Conservation (phyloP, 441 rosid genomes). For the Isatis lusitanica region DNA sequence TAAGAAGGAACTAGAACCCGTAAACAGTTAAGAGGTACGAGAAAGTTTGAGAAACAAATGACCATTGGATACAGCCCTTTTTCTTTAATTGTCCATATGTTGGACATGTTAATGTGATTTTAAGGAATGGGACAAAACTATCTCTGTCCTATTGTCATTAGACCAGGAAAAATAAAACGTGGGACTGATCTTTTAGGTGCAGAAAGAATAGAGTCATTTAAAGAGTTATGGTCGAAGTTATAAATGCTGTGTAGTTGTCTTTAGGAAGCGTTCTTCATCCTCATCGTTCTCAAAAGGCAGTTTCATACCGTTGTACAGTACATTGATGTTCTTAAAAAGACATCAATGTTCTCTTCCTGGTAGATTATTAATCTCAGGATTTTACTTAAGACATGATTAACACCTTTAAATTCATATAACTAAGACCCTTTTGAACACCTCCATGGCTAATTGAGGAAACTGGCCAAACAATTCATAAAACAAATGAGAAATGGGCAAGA, state of each 20-base stretch:
- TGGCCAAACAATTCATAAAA: neutral
- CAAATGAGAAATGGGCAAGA: slow-evolving; percentile 1
- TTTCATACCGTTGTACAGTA: neutral
- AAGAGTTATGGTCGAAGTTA: slow-evolving; percentile 32
- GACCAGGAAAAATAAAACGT: slow-evolving; percentile 13
- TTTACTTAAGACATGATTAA: neutral
- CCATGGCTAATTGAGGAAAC: neutral
- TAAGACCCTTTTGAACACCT: neutral
- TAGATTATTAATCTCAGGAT: neutral
- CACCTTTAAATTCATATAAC: too few relatives aligned
- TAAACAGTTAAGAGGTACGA: neutral
- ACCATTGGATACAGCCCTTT: neutral
- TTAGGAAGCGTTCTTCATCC: neutral
- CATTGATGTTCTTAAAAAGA: slow-evolving; percentile 1
- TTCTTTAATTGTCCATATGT: neutral
- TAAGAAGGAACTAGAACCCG: neutral
- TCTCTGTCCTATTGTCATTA: slow-evolving; percentile 3
- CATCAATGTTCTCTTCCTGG: slow-evolving; percentile 16
- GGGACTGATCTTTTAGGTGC: slow-evolving; percentile 28
- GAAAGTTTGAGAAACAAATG: slow-evolving; percentile 1
- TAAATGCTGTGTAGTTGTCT: slow-evolving; percentile 29
- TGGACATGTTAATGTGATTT: slow-evolving; percentile 10
- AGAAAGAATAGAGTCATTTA: slow-evolving; percentile 28
- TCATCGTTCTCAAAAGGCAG: neutral
- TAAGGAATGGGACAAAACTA: slow-evolving; percentile 20